Evolutionary conservation across 139 green algal genomes (phyloP), one percentile per base, ranked within the genome.

Genomic region (Penium margaritaceum): DNA sequence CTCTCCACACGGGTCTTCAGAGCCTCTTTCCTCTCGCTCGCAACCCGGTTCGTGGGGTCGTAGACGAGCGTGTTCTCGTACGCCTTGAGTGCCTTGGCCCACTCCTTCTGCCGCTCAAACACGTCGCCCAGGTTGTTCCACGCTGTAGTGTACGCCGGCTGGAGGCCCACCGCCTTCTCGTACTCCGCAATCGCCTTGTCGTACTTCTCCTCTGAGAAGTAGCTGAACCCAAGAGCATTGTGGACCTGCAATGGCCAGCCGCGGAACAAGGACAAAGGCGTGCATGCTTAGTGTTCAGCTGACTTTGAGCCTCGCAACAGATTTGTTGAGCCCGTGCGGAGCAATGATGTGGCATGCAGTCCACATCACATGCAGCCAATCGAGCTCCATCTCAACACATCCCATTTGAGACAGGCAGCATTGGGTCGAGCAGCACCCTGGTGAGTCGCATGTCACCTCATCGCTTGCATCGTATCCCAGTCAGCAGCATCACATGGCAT

Each of bases 41-140:
- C 91, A 24, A 96, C 83, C 32, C 85, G 82, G 84, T 97, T 97
- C 70, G 85, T 78, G 29, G 91, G 92, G 0, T 89, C 89, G 61
- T 92, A 93, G 0, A 81, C 79, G 34, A 97, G 83, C 3, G 83
- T 86, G 77, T 94, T 85, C 53, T 89, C 72, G 77, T 96, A 97
- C 0, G 88, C 85, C 46, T 85, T 39, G 54, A 93, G 76, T 3
- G 92, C 92, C 0, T 86, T 73, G 43, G 85, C 83, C 68, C 83
- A 94, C 21, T 91, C 53, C 71, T 89, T 86, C 3, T 73, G 43
- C 67, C 85, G 85, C 85, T 98, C 93, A 27, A 89, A 87, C 0
- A 87, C 94, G 76, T 99, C 91, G 3, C 91, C 94, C 60, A 99
- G 85, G 84, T 99, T 99, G 85, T 99, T 99, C 92, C 92, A 97